Percentiles rank a stretch among this genome's conserved stretches.
Evolutionary conservation across 1,284 basidiomycete genomes (phyloP).

Genomic region (Tylopilus sp.): DNA sequence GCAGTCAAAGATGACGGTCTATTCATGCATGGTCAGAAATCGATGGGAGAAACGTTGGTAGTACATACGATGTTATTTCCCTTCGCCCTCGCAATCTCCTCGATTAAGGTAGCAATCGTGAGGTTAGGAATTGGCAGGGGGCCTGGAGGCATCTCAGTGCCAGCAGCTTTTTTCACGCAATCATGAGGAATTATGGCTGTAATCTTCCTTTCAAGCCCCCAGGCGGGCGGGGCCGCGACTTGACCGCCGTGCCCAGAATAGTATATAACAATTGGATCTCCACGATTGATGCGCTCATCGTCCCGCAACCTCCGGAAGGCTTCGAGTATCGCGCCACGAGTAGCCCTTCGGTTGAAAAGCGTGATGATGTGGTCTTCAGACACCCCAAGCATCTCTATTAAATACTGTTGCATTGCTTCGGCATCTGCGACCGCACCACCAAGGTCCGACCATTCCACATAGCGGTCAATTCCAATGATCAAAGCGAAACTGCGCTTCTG

Average conservation of each 20-base stretch:
- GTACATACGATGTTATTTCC: constrained; percentile 2
- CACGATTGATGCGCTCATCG: too few relatives aligned
- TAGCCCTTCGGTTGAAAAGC: neutral
- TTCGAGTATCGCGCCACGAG: neutral
- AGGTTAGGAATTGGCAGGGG: constrained; percentile 6
- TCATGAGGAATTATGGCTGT: constrained; percentile 59
- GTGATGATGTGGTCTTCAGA: neutral
- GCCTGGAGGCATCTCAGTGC: too few relatives aligned
- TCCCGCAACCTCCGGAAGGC: neutral
- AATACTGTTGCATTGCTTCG: neutral
- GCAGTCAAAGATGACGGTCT: constrained; percentile 2
- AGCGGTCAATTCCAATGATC: constrained; percentile 2
- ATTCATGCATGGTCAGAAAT: neutral
- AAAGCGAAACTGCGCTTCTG: neutral
- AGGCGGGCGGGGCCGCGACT: constrained; percentile 45
- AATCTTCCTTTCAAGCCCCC: constrained; percentile 41
- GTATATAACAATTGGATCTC: too few relatives aligned
- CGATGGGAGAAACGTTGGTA: too few relatives aligned
- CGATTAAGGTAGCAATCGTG: neutral
- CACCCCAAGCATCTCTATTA: neutral
- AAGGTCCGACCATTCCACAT: neutral
- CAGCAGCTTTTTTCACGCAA: constrained; percentile 40
- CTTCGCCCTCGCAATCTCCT: neutral
- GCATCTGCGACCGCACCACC: constrained; percentile 1
- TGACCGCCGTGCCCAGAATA: constrained; percentile 46